Conservation (phyloP, 169 alveolate genomes). For the Eimeria falciformis region DNA sequence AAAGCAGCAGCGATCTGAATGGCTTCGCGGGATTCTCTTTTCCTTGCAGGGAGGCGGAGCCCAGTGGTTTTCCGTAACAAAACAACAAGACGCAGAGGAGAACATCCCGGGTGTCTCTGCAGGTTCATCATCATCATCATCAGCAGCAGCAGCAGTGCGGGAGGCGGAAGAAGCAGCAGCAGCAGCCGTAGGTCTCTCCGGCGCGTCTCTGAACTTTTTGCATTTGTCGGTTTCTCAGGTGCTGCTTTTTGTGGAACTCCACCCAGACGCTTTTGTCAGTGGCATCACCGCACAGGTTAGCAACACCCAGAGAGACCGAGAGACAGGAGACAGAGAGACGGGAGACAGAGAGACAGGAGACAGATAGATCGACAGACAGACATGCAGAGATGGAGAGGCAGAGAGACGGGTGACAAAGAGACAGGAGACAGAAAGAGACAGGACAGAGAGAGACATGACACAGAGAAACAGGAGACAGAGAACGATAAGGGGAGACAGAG, state of each 20-base stretch:
- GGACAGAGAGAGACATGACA: no score
- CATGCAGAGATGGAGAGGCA: no score
- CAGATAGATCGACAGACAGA: background rate
- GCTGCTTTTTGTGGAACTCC: constrained; percentile 69
- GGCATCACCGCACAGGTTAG: constrained; percentile 64
- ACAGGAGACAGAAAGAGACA: background rate
- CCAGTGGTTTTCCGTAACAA: constrained; percentile 13
- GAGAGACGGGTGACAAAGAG: no score
- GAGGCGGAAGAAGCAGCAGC: constrained; percentile 58
- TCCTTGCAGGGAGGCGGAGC: constrained; percentile 5
- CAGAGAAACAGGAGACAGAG: background rate
- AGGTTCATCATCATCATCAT: background rate
- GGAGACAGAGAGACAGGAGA: background rate
- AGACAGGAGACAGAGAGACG: background rate
- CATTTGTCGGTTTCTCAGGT: constrained; percentile 68
- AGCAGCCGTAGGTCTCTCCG: constrained; percentile 32
- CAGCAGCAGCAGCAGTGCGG: constrained; percentile 33
- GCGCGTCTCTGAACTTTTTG: constrained; percentile 17
- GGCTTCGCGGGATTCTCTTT: constrained; percentile 13
- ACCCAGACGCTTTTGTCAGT: constrained; percentile 57
- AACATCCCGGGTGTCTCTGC: background rate
- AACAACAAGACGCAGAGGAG: background rate
- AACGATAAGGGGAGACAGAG: background rate
- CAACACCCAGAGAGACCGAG: background rate
- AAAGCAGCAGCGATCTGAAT: constrained; percentile 16